A percentile compares a stretch with the other conserved stretches of the same genome.
These are phyloP conservation scores for Boletus rufocinnamomeus DNA, from an alignment of 768 basidiomycete genomes.

Conservation along the genomic window DNA sequence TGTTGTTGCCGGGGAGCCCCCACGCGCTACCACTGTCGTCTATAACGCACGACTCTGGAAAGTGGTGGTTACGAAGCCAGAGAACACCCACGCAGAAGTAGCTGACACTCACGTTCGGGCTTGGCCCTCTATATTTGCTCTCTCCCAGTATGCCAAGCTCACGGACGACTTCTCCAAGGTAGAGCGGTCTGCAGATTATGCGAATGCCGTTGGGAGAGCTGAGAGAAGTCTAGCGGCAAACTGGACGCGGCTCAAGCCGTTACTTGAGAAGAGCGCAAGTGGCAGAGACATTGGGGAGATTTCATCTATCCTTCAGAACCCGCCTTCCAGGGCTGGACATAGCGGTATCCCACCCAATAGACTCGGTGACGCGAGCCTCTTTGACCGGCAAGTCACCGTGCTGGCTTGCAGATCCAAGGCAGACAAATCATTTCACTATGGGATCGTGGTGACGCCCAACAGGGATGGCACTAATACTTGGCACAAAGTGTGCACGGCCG, in stretches of 20 bases:
- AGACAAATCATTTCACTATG: constrained; percentile 9
- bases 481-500: constrained; percentile 13
- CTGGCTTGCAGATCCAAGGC: constrained; percentile 14
- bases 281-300: neutral
- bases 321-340: neutral
- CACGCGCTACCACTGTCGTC: neutral
- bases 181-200: constrained; percentile 1
- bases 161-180: constrained; percentile 9
- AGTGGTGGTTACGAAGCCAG: constrained; percentile 6
- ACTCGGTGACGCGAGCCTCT: constrained; percentile 11
- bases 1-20: neutral
- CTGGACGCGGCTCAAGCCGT: neutral
- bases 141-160: neutral
- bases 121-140: neutral
- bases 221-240: constrained; percentile 8
- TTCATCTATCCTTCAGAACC: neutral
- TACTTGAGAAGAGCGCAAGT: neutral
- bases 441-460: constrained; percentile 8
- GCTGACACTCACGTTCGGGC: neutral
- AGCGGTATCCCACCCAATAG: constrained; percentile 2
- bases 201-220: constrained; percentile 2
- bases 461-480: neutral
- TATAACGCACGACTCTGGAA: constrained; percentile 6
- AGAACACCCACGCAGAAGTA: too few species aligned
- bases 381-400: constrained; percentile 3